Evolutionary conservation across 177 flowering plant species (phyloP).

Genomic region (Telopea speciosissima): DNA sequence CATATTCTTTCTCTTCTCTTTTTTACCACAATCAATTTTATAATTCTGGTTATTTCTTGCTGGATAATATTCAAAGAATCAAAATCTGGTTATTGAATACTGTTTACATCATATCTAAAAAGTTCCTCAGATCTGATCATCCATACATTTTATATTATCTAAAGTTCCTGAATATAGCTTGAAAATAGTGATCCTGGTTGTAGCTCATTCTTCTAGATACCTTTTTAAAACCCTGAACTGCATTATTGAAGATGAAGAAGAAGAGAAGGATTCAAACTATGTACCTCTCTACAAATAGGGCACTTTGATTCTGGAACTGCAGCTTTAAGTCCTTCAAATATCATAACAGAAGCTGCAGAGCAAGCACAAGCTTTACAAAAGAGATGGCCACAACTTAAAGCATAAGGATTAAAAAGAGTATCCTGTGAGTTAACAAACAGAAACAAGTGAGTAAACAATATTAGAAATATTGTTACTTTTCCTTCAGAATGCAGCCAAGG

Average conservation of each 20-base stretch:
- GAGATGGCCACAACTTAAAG: conserved; percentile 80
- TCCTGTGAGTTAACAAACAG: conserved; percentile 40
- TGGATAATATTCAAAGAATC: too few relatives aligned
- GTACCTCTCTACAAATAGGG: conserved; percentile 85
- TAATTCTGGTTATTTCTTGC: too few relatives aligned
- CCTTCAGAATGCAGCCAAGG: background rate
- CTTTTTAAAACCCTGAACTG: too few relatives aligned
- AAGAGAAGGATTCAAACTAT: conserved; percentile 1
- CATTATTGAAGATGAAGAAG: background rate
- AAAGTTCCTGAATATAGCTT: too few relatives aligned
- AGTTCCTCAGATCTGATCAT: too few relatives aligned
- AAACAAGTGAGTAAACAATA: background rate
- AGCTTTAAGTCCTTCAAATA: conserved; percentile 64
- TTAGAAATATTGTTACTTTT: background rate
- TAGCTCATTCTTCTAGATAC: too few relatives aligned
- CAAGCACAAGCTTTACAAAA: conserved; percentile 88
- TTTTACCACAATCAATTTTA: too few relatives aligned
- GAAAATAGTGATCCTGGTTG: too few relatives aligned
- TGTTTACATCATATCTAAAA: too few relatives aligned
- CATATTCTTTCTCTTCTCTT: too few relatives aligned
- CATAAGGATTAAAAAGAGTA: conserved; percentile 72
- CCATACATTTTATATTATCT: too few relatives aligned
- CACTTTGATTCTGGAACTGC: conserved; percentile 62
- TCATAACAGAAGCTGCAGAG: conserved; percentile 72
- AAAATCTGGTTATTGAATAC: too few relatives aligned